A percentile compares a stretch with the other conserved stretches of the same genome.
phyloP scores from a whole-genome alignment of 108 stramenopile species.

The Epithemia pelagica region DNA sequence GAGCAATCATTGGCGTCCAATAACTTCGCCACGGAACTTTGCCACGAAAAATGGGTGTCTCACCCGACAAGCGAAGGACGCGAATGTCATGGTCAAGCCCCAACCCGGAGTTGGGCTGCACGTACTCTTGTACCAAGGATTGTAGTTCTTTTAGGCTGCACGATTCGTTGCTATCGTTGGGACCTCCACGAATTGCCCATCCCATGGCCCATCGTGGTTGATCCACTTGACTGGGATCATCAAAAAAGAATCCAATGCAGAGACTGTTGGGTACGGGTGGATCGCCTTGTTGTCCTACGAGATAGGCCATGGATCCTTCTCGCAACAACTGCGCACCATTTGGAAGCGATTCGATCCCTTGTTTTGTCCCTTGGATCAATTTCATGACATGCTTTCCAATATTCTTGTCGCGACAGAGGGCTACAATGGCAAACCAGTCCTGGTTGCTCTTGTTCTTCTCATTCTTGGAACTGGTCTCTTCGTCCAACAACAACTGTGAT shows the following conservation, averaged over 20 bases:
- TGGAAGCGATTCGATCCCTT: not conserved
- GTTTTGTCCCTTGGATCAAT: not conserved
- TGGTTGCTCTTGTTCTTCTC: not conserved
- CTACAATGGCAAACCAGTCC: conserved; percentile 3
- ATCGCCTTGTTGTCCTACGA: not conserved
- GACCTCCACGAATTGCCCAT: conserved; percentile 9
- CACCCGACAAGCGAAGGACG: conserved; percentile 5
- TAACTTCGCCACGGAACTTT: conserved; percentile 20
- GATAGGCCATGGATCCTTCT: not conserved
- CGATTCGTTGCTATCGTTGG: too few relatives aligned
- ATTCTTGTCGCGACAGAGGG: not conserved
- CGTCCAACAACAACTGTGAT: not conserved
- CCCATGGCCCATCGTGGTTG: conserved; percentile 21
- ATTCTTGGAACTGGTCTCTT: not conserved
- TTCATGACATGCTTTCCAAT: not conserved
- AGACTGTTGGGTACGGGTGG: not conserved
- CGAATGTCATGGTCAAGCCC: conserved; percentile 4
- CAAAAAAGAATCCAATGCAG: conserved; percentile 13
- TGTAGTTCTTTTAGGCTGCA: conserved; percentile 1
- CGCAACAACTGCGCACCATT: not conserved
- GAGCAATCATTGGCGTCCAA: conserved; percentile 19
- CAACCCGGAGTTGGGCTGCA: not conserved
- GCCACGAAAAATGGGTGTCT: not conserved
- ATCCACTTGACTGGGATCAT: conserved; percentile 12
- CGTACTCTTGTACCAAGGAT: not conserved